Evolutionary conservation across 202 grass and related monocot species (phyloP).

Genomic region (Digitaria exilis): DNA sequence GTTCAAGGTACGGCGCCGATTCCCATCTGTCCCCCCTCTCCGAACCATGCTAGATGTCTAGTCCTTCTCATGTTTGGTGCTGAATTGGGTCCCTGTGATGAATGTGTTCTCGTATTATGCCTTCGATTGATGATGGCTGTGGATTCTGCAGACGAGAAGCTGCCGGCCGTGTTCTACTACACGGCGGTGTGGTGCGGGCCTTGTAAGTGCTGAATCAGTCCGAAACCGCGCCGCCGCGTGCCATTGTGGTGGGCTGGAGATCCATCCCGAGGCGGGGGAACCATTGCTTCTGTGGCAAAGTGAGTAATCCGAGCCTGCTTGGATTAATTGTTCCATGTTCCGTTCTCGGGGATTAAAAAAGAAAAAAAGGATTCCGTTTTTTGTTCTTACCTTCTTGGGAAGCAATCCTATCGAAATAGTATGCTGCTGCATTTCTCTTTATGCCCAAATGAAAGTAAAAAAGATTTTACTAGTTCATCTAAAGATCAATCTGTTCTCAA

Average conservation of each 20-base stretch:
- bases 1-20: constrained; percentile 52
- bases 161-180: constrained; percentile 85
- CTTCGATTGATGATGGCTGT: background rate
- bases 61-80: background rate
- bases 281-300: background rate
- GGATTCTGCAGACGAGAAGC: constrained; percentile 72
- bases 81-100: background rate
- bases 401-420: background rate
- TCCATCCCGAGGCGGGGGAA: background rate
- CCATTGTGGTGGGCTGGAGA: background rate
- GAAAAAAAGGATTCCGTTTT: background rate
- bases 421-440: background rate
- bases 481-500: constrained; percentile 2
- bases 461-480: background rate
- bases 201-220: constrained; percentile 52
- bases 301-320: background rate
- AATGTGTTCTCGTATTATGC: background rate
- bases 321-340: background rate
- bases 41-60: background rate
- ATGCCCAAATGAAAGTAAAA: background rate
- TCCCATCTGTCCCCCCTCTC: background rate
- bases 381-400: background rate
- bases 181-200: constrained; percentile 90
- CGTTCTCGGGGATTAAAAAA: background rate
- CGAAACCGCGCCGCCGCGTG: background rate